These are phyloP conservation scores for Colletotrichum caudatum DNA, from an alignment of 2,329 filamentous ascomycete genomes.

Conservation along the genomic window DNA sequence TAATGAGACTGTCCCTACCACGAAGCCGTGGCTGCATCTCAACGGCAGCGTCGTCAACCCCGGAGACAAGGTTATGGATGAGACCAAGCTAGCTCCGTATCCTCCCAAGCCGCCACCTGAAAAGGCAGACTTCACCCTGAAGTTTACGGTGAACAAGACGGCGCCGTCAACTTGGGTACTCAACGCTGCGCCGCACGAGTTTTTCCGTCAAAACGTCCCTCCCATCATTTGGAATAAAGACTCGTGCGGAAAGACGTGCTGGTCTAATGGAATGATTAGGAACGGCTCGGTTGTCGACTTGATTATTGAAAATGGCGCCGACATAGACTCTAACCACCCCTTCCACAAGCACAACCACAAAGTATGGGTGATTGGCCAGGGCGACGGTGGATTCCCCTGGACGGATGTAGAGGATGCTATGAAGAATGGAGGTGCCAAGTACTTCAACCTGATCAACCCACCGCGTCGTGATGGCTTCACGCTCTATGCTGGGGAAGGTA, in stretches of 20 bases:
- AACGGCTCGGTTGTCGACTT: slow-evolving; percentile 26
- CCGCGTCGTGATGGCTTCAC: slow-evolving; percentile 27
- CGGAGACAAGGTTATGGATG: background rate
- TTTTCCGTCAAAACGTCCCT: slow-evolving; percentile 34
- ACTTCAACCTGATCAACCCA: slow-evolving; percentile 17
- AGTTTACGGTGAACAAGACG: slow-evolving; percentile 22
- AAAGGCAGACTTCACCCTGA: slow-evolving; percentile 23
- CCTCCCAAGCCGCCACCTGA: slow-evolving; percentile 8
- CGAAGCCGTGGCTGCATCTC: slow-evolving; percentile 13
- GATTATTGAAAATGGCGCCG: slow-evolving; percentile 13
- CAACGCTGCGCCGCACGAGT: slow-evolving; percentile 22
- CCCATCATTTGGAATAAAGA: slow-evolving; percentile 23
- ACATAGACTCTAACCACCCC: slow-evolving; percentile 17
- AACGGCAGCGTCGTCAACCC: slow-evolving; percentile 22
- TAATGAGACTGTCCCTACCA: slow-evolving; percentile 8
- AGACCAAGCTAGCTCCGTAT: slow-evolving; percentile 8
- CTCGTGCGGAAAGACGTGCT: slow-evolving; percentile 8
- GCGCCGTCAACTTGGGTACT: slow-evolving; percentile 18
- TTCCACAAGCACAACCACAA: slow-evolving; percentile 38
- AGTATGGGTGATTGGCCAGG: slow-evolving; percentile 26
- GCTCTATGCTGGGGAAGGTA: slow-evolving; percentile 17
- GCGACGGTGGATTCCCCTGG: slow-evolving; percentile 10
- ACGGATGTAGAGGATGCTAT: background rate
- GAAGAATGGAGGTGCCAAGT: background rate
- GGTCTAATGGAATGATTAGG: slow-evolving; percentile 16